A percentile compares a stretch with the other conserved stretches of the same genome.
These are phyloP conservation scores for Linnemannia elongata DNA, from an alignment of 192 early-diverging fungal genomes.

Conservation along the genomic window DNA sequence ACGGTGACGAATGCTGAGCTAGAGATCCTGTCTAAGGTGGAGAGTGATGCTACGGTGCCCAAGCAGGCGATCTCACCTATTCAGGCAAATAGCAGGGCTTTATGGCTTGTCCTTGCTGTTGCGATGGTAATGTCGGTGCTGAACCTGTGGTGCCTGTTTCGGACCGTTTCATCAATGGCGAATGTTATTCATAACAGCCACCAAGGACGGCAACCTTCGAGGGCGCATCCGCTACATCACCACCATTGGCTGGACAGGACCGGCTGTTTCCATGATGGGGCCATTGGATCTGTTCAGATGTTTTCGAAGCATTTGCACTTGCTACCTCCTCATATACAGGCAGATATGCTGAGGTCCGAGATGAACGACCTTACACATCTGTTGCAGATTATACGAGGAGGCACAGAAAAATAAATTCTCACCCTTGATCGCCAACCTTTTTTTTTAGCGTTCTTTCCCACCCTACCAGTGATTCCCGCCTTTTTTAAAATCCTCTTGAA, in stretches of 20 bases:
- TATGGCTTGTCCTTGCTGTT: neutral
- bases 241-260: neutral
- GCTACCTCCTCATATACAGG: conserved; percentile 18
- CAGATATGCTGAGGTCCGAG: conserved; percentile 18
- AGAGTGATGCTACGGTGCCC: neutral
- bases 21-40: neutral
- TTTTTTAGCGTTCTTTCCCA: too few relatives aligned
- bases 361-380: conserved; percentile 9
- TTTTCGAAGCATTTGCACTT: neutral
- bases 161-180: conserved; percentile 18
- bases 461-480: too few relatives aligned
- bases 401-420: neutral
- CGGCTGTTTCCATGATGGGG: neutral
- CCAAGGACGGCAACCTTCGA: neutral
- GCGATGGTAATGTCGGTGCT: conserved; percentile 15
- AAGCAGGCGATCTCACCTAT: neutral
- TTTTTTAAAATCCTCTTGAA: too few relatives aligned
- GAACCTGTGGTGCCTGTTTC: conserved; percentile 32
- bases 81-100: neutral
- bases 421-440: too few relatives aligned
- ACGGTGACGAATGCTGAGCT: neutral
- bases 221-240: neutral
- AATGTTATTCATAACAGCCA: conserved; percentile 1
- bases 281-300: neutral
- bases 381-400: neutral